Conservation (phyloP, 768 basidiomycete species). For the Exidia glandulosa region DNA sequence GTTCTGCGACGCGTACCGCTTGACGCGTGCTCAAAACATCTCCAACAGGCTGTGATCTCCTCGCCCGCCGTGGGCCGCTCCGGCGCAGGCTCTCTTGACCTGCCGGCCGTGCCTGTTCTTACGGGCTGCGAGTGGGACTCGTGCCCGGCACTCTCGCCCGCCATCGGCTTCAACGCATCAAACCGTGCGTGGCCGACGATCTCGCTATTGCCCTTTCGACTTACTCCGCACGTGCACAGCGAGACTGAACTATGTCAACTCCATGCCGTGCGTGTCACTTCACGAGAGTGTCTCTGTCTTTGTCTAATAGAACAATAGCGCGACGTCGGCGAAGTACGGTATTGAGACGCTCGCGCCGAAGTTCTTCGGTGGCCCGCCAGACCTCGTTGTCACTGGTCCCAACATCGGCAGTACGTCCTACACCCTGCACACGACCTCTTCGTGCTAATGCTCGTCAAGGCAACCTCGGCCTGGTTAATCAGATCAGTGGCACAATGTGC, state of each 20-base stretch:
- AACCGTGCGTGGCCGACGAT: constrained; percentile 25
- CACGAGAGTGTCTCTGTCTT: not conserved
- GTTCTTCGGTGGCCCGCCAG: constrained; percentile 28
- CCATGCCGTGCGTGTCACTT: constrained; percentile 22
- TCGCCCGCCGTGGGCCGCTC: constrained; percentile 35
- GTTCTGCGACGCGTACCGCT: not conserved
- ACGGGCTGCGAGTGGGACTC: constrained; percentile 29
- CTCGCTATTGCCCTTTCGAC: too few relatives aligned
- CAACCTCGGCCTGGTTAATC: constrained; percentile 17
- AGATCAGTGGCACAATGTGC: constrained; percentile 20
- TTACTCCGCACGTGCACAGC: too few relatives aligned
- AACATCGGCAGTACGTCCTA: constrained; percentile 32
- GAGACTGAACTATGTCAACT: constrained; percentile 32
- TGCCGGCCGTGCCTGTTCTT: constrained; percentile 8
- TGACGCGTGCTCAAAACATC: not conserved
- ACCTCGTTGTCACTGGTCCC: constrained; percentile 36
- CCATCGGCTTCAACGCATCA: constrained; percentile 26
- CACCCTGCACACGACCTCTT: not conserved
- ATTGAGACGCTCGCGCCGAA: constrained; percentile 35
- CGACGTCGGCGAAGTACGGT: constrained; percentile 28
- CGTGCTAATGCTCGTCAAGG: constrained; percentile 3
- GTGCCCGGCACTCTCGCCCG: constrained; percentile 31
- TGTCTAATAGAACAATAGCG: constrained; percentile 12
- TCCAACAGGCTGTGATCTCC: constrained; percentile 28
- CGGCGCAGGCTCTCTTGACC: constrained; percentile 32